Evolutionary conservation across 2,329 filamentous ascomycete species (phyloP).

Genomic region (Penicillium sp.): DNA sequence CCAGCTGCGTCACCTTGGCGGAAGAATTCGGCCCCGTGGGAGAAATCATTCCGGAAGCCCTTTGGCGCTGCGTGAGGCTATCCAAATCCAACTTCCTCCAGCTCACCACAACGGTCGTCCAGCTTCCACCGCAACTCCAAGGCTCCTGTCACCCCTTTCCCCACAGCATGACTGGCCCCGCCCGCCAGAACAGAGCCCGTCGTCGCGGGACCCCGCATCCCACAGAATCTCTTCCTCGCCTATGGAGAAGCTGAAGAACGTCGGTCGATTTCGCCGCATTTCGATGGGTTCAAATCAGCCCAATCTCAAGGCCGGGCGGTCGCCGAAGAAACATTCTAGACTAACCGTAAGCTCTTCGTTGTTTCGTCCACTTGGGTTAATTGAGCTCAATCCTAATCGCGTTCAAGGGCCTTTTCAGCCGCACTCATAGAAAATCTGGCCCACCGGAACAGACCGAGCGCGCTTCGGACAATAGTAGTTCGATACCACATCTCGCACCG

Average conservation of each 20-base stretch:
- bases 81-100: conserved; percentile 9
- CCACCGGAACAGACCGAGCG: conserved; percentile 1
- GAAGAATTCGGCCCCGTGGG: conserved; percentile 5
- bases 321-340: conserved; percentile 24
- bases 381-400: conserved; percentile 1
- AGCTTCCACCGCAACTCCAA: background rate
- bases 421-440: conserved; percentile 7
- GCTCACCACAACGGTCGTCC: conserved; percentile 1
- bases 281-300: conserved; percentile 31
- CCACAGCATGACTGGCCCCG: conserved; percentile 16
- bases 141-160: conserved; percentile 3
- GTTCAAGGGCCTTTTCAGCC: conserved; percentile 26
- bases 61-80: conserved; percentile 15
- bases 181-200: conserved; percentile 16
- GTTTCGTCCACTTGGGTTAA: background rate
- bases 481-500: conserved; percentile 8
- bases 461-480: conserved; percentile 2
- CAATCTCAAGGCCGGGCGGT: conserved; percentile 20
- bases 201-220: conserved; percentile 17
- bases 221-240: conserved; percentile 24
- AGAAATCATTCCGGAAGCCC: conserved; percentile 6
- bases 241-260: conserved; percentile 35
- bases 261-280: conserved; percentile 33
- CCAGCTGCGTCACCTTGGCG: conserved; percentile 21
- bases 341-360: conserved; percentile 22